Percentiles rank a stretch among this genome's conserved stretches.
These are phyloP conservation scores for Triadica sebifera DNA, from an alignment of 345 rosid species.

Conservation along the genomic window DNA sequence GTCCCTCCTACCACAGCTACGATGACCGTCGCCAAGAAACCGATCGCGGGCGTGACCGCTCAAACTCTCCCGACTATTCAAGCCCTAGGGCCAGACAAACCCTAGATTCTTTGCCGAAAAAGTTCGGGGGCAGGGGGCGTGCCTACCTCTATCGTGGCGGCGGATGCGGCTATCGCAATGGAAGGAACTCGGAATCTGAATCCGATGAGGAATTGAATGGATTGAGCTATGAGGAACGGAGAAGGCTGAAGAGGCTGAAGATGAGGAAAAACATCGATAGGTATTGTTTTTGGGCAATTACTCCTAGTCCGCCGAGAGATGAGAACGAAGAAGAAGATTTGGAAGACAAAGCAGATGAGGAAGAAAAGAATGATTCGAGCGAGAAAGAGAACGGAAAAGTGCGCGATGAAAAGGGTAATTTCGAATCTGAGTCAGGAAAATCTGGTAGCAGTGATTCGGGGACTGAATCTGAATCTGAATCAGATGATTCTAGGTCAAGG, in stretches of 20 bases:
- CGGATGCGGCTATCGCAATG: conserved; percentile 10
- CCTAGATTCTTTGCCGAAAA: conserved; percentile 22
- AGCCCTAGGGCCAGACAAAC: conserved; percentile 18
- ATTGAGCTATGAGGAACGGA: conserved; percentile 66
- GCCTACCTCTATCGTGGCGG: conserved; percentile 10
- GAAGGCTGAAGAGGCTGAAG: conserved; percentile 88
- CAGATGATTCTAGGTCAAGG: conserved; percentile 35
- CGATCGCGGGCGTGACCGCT: conserved; percentile 17
- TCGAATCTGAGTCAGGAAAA: conserved; percentile 41
- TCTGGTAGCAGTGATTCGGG: conserved; percentile 33
- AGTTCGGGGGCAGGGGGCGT: conserved; percentile 23
- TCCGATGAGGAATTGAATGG: conserved; percentile 91
- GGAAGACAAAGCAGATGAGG: conserved; percentile 44
- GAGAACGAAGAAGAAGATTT: conserved; percentile 34
- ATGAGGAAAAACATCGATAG: conserved; percentile 53
- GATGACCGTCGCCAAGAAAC: conserved; percentile 25
- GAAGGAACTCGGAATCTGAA: conserved; percentile 56
- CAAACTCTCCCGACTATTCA: conserved; percentile 10
- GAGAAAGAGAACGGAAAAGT: conserved; percentile 34
- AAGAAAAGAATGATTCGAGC: conserved; percentile 29
- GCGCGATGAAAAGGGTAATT: conserved; percentile 20
- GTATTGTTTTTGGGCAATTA: conserved; percentile 64
- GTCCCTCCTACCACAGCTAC: conserved; percentile 32
- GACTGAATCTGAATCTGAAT: conserved; percentile 32
- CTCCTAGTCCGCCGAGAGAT: conserved; percentile 78